These are phyloP conservation scores for Chalciporus sp. DNA, from an alignment of 1,284 basidiomycete species.

Conservation along the genomic window DNA sequence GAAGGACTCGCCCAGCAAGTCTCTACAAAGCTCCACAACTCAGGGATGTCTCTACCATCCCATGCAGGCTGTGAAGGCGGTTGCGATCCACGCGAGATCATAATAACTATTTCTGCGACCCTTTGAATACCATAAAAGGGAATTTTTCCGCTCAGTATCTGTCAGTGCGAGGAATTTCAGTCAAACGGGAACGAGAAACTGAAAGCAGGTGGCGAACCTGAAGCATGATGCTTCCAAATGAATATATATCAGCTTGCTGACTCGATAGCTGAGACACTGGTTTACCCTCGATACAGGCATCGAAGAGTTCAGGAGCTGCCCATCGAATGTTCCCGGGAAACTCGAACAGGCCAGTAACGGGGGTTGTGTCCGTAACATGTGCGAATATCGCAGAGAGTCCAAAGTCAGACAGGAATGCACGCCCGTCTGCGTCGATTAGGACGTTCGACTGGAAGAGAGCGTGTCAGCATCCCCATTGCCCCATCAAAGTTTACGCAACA, in stretches of 20 bases:
- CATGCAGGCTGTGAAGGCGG: conserved; percentile 19
- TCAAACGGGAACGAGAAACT: background rate
- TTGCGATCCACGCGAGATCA: conserved; percentile 9
- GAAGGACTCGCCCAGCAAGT: conserved; percentile 20
- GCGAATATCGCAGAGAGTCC: conserved; percentile 33
- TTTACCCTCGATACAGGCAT: conserved; percentile 1
- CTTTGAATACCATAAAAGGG: conserved; percentile 25
- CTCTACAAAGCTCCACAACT: conserved; percentile 28
- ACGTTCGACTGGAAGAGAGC: conserved; percentile 30
- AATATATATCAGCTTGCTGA: conserved; percentile 25
- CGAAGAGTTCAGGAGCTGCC: conserved; percentile 29
- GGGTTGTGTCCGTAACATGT: conserved; percentile 26
- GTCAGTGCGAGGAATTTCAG: background rate
- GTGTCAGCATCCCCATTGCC: conserved; percentile 1
- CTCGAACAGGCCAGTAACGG: conserved; percentile 17
- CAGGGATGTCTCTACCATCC: conserved; percentile 25
- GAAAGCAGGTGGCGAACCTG: conserved; percentile 16
- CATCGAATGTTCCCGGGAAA: conserved; percentile 34
- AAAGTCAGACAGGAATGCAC: conserved; percentile 29
- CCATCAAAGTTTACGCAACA: background rate
- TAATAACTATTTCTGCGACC: conserved; percentile 24
- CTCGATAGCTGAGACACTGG: conserved; percentile 21
- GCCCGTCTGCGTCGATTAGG: conserved; percentile 29
- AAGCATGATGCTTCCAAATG: conserved; percentile 33
- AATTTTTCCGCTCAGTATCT: conserved; percentile 28